Evolutionary conservation across 2,329 filamentous ascomycete genomes (phyloP).

Genomic region (Aspergillus sojae): DNA sequence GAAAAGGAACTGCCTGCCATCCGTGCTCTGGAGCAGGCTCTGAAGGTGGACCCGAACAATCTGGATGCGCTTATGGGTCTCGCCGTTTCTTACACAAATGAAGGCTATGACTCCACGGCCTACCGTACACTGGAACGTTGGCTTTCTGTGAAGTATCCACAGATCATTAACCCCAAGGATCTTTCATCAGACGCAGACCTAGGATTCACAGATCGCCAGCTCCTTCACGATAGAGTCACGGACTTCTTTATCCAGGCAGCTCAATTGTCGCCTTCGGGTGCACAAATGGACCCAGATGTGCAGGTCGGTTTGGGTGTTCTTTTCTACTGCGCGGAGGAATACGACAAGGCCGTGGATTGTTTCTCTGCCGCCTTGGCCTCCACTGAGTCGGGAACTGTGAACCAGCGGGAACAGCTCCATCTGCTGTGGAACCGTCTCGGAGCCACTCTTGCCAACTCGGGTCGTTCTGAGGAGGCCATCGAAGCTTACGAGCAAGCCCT

Average conservation of each 20-base stretch:
- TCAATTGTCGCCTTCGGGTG: conserved; percentile 85
- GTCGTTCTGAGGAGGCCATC: conserved; percentile 92
- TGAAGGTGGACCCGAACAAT: conserved; percentile 86
- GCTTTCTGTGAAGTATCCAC: conserved; percentile 92
- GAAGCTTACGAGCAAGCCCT: conserved; percentile 94
- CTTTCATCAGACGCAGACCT: conserved; percentile 78
- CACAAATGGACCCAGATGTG: conserved; percentile 97
- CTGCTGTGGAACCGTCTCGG: conserved; percentile 97
- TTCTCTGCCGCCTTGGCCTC: conserved; percentile 89
- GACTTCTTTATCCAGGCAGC: conserved; percentile 89
- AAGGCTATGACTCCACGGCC: conserved; percentile 95
- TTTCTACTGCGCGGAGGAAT: conserved; percentile 97
- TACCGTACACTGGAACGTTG: conserved; percentile 96
- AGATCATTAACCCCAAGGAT: conserved; percentile 72
- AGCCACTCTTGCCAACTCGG: conserved; percentile 92
- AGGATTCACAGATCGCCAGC: conserved; percentile 89
- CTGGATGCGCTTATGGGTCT: conserved; percentile 90
- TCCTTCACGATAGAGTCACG: conserved; percentile 88
- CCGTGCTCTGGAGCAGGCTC: conserved; percentile 84
- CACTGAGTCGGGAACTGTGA: conserved; percentile 79
- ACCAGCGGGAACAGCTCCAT: conserved; percentile 83
- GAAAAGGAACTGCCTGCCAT: conserved; percentile 98
- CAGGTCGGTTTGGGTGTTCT: conserved; percentile 95
- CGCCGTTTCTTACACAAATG: conserved; percentile 96
- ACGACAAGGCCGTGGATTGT: conserved; percentile 98